phyloP scores from a whole-genome alignment of 805 yeast genomes.

The Teunomyces gatunensis region DNA sequence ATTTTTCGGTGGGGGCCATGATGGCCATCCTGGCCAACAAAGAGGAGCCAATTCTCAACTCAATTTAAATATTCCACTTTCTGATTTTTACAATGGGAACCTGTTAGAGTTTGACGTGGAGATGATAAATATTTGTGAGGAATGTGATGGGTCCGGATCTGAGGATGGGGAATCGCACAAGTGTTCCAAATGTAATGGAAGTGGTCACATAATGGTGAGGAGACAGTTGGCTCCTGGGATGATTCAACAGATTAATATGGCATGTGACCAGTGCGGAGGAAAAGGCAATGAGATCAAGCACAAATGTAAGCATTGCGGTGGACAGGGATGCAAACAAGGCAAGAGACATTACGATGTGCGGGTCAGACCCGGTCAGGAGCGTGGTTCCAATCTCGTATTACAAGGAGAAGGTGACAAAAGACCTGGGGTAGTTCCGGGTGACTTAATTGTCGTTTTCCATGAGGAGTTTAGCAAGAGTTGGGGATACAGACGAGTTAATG shows the following conservation, averaged over 20 bases:
- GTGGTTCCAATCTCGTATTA: conserved; percentile 56
- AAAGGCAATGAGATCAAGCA: conserved; percentile 64
- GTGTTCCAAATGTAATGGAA: conserved; percentile 73
- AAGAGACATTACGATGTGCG: conserved; percentile 57
- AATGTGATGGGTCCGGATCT: conserved; percentile 84
- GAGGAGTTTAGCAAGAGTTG: conserved; percentile 59
- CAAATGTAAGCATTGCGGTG: conserved; percentile 69
- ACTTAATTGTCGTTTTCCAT: conserved; percentile 57
- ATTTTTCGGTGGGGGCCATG: conserved; percentile 38
- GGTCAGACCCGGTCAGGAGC: conserved; percentile 67
- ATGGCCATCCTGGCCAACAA: conserved; percentile 43
- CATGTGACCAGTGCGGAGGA: conserved; percentile 81
- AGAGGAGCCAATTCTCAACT: conserved; percentile 62
- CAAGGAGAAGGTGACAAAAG: conserved; percentile 79
- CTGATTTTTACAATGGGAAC: conserved; percentile 71
- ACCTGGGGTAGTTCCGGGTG: conserved; percentile 84
- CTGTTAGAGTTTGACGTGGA: conserved; percentile 57
- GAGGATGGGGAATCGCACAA: conserved; percentile 66
- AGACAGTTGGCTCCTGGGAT: conserved; percentile 87
- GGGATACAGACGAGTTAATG: conserved; percentile 84
- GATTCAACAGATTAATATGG: conserved; percentile 78
- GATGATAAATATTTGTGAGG: conserved; percentile 71
- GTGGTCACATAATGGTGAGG: conserved; percentile 62
- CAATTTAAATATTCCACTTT: conserved; percentile 52
- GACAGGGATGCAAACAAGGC: conserved; percentile 60